Base-by-base conservation (phyloP, 2,329 filamentous ascomycete genomes). In the Aspergillus oerlinghausenensis region DNA sequence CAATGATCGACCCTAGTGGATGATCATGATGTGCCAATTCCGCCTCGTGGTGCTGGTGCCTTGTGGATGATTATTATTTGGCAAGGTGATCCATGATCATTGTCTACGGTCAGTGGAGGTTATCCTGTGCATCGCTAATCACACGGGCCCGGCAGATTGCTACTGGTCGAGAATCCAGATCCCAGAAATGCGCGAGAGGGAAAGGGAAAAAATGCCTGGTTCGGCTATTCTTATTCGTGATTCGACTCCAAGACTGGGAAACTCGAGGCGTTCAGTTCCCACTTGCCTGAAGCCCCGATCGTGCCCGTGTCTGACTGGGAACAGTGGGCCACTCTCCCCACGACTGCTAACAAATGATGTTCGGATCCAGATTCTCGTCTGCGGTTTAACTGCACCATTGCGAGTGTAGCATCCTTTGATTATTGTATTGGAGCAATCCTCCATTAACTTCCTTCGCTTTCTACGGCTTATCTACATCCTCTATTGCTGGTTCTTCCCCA, bases 1-100 rank as follows among this genome's bases (percentile, higher is more conserved):
- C 42, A 43, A 45, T 55, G 55, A 55, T 60, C 55, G 55, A 55
- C 58, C 55, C 51, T 58, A 60, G 58, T 60, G 58, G 55, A 55
- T 60, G 58, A 60, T 58, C 58, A 58, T 53, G 48, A 25, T 50
- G 43, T 59, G 40, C 40, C 48, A 47, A 47, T 49, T 50, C 4
- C 26, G 45, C 49, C 49, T 43, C 25, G 48, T 53, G 49, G 23
- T 17, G 14, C 14, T 43, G 19, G 43, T 51, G 32, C 35, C 28
- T 38, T 38, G 45, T 50, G 45, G 28, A 52, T 29, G 28, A 29
- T 29, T 29, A 29, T 10, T 52, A 45, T 45, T 21, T 45, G 42
- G 19, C 42, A 45, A 25, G 19, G 4, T 21, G 9, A 23, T 45
- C 43, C 21, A 23, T 11, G 21, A 47, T 4, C 0, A 23, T 26